Evolutionary conservation across 2,329 filamentous ascomycete species (phyloP), one percentile per base, ranked within the genome.

Genomic region (Aspergillus alliaceus): DNA sequence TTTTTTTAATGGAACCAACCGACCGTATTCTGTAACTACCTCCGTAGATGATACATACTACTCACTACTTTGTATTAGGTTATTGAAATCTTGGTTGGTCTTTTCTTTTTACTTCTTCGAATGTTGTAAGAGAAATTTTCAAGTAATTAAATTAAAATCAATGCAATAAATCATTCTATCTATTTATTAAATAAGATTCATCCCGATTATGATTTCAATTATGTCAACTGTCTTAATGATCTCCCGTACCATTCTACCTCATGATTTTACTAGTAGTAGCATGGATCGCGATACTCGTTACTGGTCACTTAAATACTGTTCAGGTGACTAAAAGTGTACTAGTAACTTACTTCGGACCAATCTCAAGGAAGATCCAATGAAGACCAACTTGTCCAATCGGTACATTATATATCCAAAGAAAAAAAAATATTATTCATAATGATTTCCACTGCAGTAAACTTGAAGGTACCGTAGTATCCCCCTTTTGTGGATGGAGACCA

Each of bases 301-400:
- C 12, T 42, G 20, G 39, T 6, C 9, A 14, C 12, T 27, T 6
- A 29, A 9, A 29, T 14, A 24, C 12, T 29, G 24, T n/a, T n/a
- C n/a, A 15, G 27, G 22, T 9, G 40, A 14, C 14, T 29, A 44
- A 27, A 27, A 18, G 15, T 12, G 22, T 27, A 44, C 40, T 44
- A 27, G 40, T 29, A 8, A 44, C 40, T 29, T 18, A 18, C 27
- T 25, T 27, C 25, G 46, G 37, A 50, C 54, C 54, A 59, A 59
- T 57, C 54, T 59, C n/a, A n/a, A n/a, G n/a, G n/a, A 47, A 40
- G 20, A 40, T 53, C 47, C 18, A 57, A 59, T 53, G 31, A 57
- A 59, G 55, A 14, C 37, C 35, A 39, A n/a, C 35, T 39, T 22
- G 11, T 22, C 20, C 9, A 22, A 40, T 22, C 37, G 37, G 37